phyloP scores from a whole-genome alignment of 345 rosid genomes.

The Streptanthus diversifolius region DNA sequence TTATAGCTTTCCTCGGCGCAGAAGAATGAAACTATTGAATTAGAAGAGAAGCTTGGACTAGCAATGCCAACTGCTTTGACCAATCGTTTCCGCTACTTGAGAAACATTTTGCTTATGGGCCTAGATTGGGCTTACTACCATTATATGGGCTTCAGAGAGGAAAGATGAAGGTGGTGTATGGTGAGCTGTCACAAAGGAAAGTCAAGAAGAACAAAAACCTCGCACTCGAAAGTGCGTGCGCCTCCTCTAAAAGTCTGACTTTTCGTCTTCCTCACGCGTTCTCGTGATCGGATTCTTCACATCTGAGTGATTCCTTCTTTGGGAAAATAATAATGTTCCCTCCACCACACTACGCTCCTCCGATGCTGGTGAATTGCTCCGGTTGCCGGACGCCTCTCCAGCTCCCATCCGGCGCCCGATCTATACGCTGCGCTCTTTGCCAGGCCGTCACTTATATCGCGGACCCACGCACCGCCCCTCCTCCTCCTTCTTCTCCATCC shows the following conservation, averaged over 20 bases:
- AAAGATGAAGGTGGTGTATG: no score
- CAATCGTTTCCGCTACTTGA: no score
- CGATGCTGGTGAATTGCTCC: conserved; percentile 74
- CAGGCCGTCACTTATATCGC: conserved; percentile 67
- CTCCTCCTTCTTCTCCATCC: conserved; percentile 27
- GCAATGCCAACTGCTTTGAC: background rate
- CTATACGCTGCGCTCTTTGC: conserved; percentile 80
- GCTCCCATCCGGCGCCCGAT: conserved; percentile 70
- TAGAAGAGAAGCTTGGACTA: background rate
- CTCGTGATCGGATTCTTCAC: conserved; percentile 11
- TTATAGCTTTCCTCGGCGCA: no score
- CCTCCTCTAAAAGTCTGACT: no score
- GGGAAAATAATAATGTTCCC: conserved; percentile 33
- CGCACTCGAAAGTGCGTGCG: no score
- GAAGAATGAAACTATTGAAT: background rate
- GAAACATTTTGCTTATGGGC: no score
- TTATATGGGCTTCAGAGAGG: no score
- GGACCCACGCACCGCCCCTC: conserved; percentile 58
- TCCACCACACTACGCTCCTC: conserved; percentile 39
- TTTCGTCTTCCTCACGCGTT: conserved; percentile 31
- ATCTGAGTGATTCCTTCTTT: background rate
- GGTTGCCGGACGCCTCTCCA: conserved; percentile 71
- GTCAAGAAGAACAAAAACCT: no score
- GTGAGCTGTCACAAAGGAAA: no score
- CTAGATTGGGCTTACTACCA: no score